Evolutionary conservation across 768 basidiomycete species (phyloP).

Genomic region (Serendipita indica): DNA sequence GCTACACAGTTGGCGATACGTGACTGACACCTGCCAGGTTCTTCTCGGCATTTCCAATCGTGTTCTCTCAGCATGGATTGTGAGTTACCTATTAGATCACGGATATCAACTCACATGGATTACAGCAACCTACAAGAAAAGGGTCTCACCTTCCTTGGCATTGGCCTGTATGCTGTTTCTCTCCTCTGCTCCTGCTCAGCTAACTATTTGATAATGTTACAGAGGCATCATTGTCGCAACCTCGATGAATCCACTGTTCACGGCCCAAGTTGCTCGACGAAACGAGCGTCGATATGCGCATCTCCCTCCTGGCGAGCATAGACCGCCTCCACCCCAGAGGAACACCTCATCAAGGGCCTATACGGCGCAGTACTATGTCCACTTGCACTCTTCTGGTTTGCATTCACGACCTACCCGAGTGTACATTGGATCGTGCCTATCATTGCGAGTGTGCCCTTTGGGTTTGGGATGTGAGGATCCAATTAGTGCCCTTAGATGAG

Average conservation of each 20-base stretch:
- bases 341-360: slow-evolving; percentile 49
- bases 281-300: not conserved
- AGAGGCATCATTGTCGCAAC: slow-evolving; percentile 3
- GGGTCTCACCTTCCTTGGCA: slow-evolving; percentile 22
- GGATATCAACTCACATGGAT: not conserved
- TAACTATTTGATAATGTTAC: not conserved
- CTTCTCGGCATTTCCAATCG: slow-evolving; percentile 22
- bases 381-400: slow-evolving; percentile 40
- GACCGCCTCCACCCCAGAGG: slow-evolving; percentile 47
- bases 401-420: slow-evolving; percentile 35
- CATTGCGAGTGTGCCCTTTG: slow-evolving; percentile 32
- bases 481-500: slow-evolving; percentile 14
- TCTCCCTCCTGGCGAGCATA: slow-evolving; percentile 12
- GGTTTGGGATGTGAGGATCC: slow-evolving; percentile 30
- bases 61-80: slow-evolving; percentile 23
- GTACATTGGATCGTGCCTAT: slow-evolving; percentile 38
- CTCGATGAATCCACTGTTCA: not conserved
- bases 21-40: slow-evolving; percentile 13
- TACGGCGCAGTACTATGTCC: slow-evolving; percentile 54
- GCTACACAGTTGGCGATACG: slow-evolving; percentile 12
- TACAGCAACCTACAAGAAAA: slow-evolving; percentile 17
- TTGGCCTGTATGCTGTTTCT: slow-evolving; percentile 16
- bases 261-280: not conserved
- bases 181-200: slow-evolving; percentile 14
- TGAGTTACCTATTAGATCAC: slow-evolving; percentile 13